Evolutionary conservation across 352 stramenopile species (phyloP), one percentile per base, ranked within the genome.

Genomic region (Blastocystis sp.): DNA sequence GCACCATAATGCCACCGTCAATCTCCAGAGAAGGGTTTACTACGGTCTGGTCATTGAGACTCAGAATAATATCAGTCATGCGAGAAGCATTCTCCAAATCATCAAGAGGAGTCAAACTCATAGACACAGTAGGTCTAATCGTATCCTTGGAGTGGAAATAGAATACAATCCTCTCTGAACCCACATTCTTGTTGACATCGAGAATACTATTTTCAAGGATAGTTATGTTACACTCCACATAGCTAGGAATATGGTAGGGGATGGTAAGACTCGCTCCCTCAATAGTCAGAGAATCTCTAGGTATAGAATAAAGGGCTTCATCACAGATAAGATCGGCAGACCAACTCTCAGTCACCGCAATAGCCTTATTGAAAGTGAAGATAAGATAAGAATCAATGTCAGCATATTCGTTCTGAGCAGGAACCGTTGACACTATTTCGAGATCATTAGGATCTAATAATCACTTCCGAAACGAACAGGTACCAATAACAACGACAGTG

Each of bases 321-420:
- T 22, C 70, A 13, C 70, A 81, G 4, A 27, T 37, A 22, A 81
- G 40, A 22, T 3, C 11, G 7, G 33, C 17, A 13, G 70, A 59
- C 70, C 70, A 81, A 27, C 37, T 59, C 22, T 56, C 42, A 22
- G 70, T 81, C 24, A 40, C 22, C 42, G 33, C 44, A 24, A 81
- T 22, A 9, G 33, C 22, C 70, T 81, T 81, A 54, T 81, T 81
- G 70, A 81, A 81, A 17, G 30, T n/a, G 4, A 81, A 24, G 15
- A 35, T 56, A 15, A 81, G 4, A 19, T 53, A 37, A 0, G 35
- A 33, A 7, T 27, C 44, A 11, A 24, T 30, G 15, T 30, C 70
- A 30, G 62, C 48, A 27, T 60, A 44, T 17, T 27, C 42, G 48
- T 60, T 37, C 15, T 30, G 48, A 22, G 37, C 22, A 40, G 70